A percentile compares a stretch with the other conserved stretches of the same genome.
Evolutionary conservation across 129 eudicot species (phyloP).

Genomic region (Helianthus tuberosus): DNA sequence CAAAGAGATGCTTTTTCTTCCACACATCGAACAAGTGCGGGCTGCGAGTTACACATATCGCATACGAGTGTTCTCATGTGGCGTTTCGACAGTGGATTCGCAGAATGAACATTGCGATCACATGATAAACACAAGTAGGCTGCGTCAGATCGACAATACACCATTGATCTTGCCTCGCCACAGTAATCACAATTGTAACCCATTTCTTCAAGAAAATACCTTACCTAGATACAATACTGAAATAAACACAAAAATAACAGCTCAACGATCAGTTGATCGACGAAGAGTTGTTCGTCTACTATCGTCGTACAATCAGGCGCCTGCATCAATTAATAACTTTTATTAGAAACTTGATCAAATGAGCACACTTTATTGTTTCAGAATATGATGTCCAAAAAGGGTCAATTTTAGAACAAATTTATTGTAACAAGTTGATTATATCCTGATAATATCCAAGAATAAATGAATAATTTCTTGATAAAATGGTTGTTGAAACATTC

Average conservation of each 20-base stretch:
- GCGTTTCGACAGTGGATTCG: constrained; percentile 81
- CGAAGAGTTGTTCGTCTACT: background rate
- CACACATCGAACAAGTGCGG: constrained; percentile 68
- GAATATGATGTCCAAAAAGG: constrained; percentile 5
- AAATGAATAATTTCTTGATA: constrained; percentile 19
- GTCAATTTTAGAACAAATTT: constrained; percentile 21
- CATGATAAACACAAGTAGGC: constrained; percentile 18
- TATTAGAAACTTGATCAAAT: constrained; percentile 17
- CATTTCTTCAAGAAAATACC: constrained; percentile 33
- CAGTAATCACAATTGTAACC: constrained; percentile 73
- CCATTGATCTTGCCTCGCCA: constrained; percentile 73
- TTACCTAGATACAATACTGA: background rate
- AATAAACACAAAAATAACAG: background rate
- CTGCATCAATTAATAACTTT: constrained; percentile 28
- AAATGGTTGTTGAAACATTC: constrained; percentile 19
- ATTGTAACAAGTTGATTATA: constrained; percentile 12
- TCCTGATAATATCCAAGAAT: constrained; percentile 21
- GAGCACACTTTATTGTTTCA: background rate
- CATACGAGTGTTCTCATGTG: constrained; percentile 82
- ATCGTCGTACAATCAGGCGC: background rate
- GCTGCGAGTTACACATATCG: constrained; percentile 70
- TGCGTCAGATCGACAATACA: constrained; percentile 87
- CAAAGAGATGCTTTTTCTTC: constrained; percentile 78
- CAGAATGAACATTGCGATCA: constrained; percentile 70
- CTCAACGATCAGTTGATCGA: background rate